Conservation (phyloP, 768 basidiomycete genomes). For the Mycena maculata region DNA sequence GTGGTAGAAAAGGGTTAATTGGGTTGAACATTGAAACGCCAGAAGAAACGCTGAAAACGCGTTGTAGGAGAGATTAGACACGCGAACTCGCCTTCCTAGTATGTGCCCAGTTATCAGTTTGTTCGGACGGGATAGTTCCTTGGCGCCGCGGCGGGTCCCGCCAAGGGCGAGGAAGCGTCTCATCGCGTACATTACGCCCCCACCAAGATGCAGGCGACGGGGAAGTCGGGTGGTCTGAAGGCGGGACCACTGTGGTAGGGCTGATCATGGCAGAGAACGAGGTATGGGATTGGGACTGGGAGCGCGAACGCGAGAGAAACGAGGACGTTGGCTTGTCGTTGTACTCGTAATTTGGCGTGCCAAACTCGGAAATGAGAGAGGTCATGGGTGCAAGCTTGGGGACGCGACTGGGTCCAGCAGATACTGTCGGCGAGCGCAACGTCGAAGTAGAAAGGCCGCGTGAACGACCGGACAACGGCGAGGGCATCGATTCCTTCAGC, state of each 20-base stretch:
- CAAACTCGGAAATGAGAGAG: conserved; percentile 29
- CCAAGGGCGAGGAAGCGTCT: conserved; percentile 33
- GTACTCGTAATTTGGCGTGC: conserved; percentile 16
- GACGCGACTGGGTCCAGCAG: conserved; percentile 19
- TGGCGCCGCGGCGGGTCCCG: conserved; percentile 32
- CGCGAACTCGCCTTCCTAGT: conserved; percentile 30
- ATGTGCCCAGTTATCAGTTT: conserved; percentile 37
- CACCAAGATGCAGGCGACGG: conserved; percentile 34
- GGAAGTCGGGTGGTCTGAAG: conserved; percentile 4
- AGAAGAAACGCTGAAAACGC: not conserved
- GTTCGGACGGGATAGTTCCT: conserved; percentile 39
- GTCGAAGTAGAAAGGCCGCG: conserved; percentile 30
- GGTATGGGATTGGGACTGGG: conserved; percentile 29
- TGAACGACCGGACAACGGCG: conserved; percentile 21
- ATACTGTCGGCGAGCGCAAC: conserved; percentile 12
- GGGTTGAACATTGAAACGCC: not conserved
- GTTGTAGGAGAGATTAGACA: conserved; percentile 1
- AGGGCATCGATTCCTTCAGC: conserved; percentile 8
- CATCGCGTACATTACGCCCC: conserved; percentile 30
- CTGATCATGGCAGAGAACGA: conserved; percentile 21
- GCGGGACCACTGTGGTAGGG: conserved; percentile 14
- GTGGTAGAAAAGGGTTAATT: not conserved
- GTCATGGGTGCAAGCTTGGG: conserved; percentile 7
- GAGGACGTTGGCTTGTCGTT: conserved; percentile 29
- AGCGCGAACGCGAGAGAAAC: conserved; percentile 32